Evolutionary conservation across 352 stramenopile genomes (phyloP).

Genomic region (Phytophthora brassicae): DNA sequence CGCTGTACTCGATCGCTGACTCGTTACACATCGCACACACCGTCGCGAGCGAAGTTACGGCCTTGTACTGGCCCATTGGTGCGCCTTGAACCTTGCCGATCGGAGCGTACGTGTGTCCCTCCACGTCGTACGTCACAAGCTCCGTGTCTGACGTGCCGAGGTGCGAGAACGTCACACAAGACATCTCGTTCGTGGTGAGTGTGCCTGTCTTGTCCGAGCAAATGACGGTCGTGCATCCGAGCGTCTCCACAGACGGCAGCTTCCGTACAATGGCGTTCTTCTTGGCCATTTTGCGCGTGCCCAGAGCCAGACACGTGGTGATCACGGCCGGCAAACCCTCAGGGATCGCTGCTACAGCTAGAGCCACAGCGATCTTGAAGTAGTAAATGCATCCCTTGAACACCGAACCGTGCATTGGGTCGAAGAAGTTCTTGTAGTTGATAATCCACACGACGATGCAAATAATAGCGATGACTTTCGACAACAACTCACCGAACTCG

Average conservation of each 20-base stretch:
- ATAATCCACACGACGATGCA: constrained; percentile 97
- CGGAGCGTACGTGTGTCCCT: constrained; percentile 94
- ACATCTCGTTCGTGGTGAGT: constrained; percentile 99
- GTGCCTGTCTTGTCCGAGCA: constrained; percentile 95
- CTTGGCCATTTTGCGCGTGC: constrained; percentile 96
- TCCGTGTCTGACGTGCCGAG: constrained; percentile 64
- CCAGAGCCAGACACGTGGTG: constrained; percentile 95
- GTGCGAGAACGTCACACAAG: constrained; percentile 80
- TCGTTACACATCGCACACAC: constrained; percentile 98
- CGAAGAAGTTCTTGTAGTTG: constrained; percentile 97
- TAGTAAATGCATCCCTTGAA: constrained; percentile 98
- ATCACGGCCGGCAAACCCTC: constrained; percentile 99
- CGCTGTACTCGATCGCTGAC: constrained; percentile 88
- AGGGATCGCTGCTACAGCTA: constrained; percentile 98
- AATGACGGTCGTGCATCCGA: constrained; percentile 96
- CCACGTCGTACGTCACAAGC: constrained; percentile 89
- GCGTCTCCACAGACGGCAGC: constrained; percentile 96
- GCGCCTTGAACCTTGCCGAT: constrained; percentile 70
- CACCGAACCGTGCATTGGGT: constrained; percentile 82
- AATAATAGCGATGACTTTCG: constrained; percentile 97
- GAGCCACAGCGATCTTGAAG: constrained; percentile 98
- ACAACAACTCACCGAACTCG: constrained; percentile 97
- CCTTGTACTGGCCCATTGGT: constrained; percentile 61
- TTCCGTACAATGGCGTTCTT: constrained; percentile 98
- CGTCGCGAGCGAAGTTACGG: constrained; percentile 82